Evolutionary conservation across 2,329 filamentous ascomycete genomes (phyloP), one percentile per base, ranked within the genome.

Genomic region (Fusarium humuli): DNA sequence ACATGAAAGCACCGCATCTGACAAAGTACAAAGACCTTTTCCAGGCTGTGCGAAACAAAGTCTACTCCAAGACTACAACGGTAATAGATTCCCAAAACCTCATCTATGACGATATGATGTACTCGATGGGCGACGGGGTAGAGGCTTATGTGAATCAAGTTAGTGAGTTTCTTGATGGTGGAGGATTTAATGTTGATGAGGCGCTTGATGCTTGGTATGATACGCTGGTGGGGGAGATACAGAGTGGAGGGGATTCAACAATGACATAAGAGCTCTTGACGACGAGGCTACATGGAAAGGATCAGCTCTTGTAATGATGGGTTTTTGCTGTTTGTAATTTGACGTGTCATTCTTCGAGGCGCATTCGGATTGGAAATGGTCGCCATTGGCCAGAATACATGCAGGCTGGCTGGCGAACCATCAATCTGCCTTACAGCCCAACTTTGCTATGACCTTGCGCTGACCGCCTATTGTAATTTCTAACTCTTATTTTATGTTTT

Each of bases 141-240:
- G 59, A 62, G 11, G 56, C 59, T 1, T 62, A 62, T 22, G n/a
- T 62, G 0, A 62, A 20, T 0, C 59, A 62, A 7, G 59, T 62
- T 7, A 41, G 34, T 18, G 56, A 62, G 4, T 46, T 61, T 1
- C 6, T 62, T 5, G 59, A 62, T 14, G 46, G 59, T 0, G 59
- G 56, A 6, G 46, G 59, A 1, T 53, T 62, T 0, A 62, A 53
- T 18, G 25, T 53, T 13, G 60, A 62, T 5, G 60, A 62, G 14
- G 57, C 60, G 14, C 60, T 62, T 12, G 60, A 62, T 25, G 46
- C 60, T 0, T 62, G 60, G 60, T 62, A 62, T 0, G 60, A 54
- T 29, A 46, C 57, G 4, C 10, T 62, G 18, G 54, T 62, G 60
- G 60, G 60, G 0, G 60, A 61, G 2, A 34, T 62, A 32, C 56